Evolutionary conservation across 2,329 filamentous ascomycete genomes (phyloP).

Genomic region (Diaporthe citriasiana): DNA sequence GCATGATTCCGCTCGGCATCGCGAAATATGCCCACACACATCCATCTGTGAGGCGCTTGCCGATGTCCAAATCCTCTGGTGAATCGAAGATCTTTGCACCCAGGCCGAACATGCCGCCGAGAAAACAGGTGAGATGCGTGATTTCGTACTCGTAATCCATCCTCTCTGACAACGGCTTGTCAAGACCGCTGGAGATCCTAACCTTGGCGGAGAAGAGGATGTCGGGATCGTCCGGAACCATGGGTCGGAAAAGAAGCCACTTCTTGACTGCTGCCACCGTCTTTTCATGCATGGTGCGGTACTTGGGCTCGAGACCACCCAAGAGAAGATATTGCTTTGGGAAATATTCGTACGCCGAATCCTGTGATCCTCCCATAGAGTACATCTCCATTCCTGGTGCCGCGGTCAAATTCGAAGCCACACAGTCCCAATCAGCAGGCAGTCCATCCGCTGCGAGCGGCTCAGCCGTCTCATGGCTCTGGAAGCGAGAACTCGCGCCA

Average conservation of each 20-base stretch:
- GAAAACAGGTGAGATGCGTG: slow-evolving; percentile 76
- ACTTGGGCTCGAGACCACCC: slow-evolving; percentile 80
- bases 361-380: slow-evolving; percentile 75
- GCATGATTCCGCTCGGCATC: slow-evolving; percentile 75
- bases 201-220: slow-evolving; percentile 81
- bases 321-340: slow-evolving; percentile 81
- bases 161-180: slow-evolving; percentile 54
- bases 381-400: slow-evolving; percentile 62
- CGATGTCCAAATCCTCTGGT: slow-evolving; percentile 73
- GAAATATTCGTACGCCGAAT: slow-evolving; percentile 81
- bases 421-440: slow-evolving; percentile 62
- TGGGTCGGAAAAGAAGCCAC: slow-evolving; percentile 82
- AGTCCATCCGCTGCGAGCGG: slow-evolving; percentile 55
- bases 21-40: slow-evolving; percentile 79
- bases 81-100: slow-evolving; percentile 73
- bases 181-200: slow-evolving; percentile 59
- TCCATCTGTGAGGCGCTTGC: slow-evolving; percentile 74
- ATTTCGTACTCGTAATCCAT: slow-evolving; percentile 67
- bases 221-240: slow-evolving; percentile 75
- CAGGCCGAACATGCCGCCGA: slow-evolving; percentile 79
- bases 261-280: slow-evolving; percentile 78
- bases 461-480: not conserved
- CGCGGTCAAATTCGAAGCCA: slow-evolving; percentile 70
- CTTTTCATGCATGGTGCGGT: slow-evolving; percentile 79
- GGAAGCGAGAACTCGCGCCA: slow-evolving; percentile 9